phyloP scores from a whole-genome alignment of 768 basidiomycete species.

The Cyclocybe cylindracea region DNA sequence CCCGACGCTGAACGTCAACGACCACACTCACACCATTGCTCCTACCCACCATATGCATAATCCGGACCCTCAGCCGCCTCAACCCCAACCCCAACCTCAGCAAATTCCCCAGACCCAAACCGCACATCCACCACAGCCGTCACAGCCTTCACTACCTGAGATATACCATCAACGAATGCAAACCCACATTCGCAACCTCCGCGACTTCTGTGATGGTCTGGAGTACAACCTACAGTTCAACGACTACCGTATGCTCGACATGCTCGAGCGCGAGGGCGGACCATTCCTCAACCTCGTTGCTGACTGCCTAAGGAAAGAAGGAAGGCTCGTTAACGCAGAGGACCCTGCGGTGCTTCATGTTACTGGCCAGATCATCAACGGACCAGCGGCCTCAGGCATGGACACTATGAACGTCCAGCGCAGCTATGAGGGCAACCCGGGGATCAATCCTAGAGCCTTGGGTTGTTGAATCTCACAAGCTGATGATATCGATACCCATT shows the following conservation, averaged over 20 bases:
- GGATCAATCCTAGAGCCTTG: slow-evolving; percentile 23
- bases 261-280: slow-evolving; percentile 41
- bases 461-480: slow-evolving; percentile 11
- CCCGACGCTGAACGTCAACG: background rate
- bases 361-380: background rate
- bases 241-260: slow-evolving; percentile 42
- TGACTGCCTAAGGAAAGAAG: slow-evolving; percentile 42
- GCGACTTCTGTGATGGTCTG: slow-evolving; percentile 46
- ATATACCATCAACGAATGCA: slow-evolving; percentile 38
- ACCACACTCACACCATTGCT: background rate
- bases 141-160: slow-evolving; percentile 15
- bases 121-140: slow-evolving; percentile 10
- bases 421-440: slow-evolving; percentile 17
- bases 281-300: slow-evolving; percentile 39
- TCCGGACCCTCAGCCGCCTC: slow-evolving; percentile 1
- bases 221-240: slow-evolving; percentile 49
- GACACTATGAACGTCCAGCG: background rate
- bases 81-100: slow-evolving; percentile 1
- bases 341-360: background rate
- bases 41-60: background rate
- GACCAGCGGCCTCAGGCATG: background rate
- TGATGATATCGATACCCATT: background rate
- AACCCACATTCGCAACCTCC: slow-evolving; percentile 41
- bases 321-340: slow-evolving; percentile 22
- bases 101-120: background rate